Percentiles rank a stretch among this genome's conserved stretches.
phyloP scores from a whole-genome alignment of 1,139 yeast species.

The Debaryomycetaceae sp. region DNA sequence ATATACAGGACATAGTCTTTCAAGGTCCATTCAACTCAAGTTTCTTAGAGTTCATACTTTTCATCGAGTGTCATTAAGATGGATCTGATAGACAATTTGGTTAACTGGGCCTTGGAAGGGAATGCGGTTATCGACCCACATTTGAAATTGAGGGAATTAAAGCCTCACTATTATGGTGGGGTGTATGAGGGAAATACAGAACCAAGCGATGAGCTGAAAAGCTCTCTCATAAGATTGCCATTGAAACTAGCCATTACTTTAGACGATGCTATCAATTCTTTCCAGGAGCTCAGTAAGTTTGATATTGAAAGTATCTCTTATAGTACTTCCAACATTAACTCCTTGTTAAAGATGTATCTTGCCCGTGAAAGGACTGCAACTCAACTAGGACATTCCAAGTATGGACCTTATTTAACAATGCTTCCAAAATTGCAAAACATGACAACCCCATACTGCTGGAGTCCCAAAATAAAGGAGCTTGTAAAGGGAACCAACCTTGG shows the following conservation, averaged over 20 bases:
- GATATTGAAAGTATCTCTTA: constrained; percentile 14
- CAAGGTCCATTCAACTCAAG: not conserved
- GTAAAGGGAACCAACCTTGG: constrained; percentile 60
- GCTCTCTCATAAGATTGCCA: constrained; percentile 35
- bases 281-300: constrained; percentile 17
- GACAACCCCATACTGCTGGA: constrained; percentile 66
- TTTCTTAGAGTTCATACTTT: not conserved
- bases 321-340: constrained; percentile 31
- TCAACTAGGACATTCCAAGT: constrained; percentile 19
- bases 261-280: constrained; percentile 38
- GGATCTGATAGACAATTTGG: constrained; percentile 9
- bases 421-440: constrained; percentile 52
- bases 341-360: constrained; percentile 46
- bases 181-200: constrained; percentile 15
- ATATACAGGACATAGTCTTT: not conserved
- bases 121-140: constrained; percentile 41
- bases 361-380: constrained; percentile 29
- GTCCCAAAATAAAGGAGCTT: constrained; percentile 42
- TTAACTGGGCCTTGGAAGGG: constrained; percentile 49
- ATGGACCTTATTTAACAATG: constrained; percentile 50
- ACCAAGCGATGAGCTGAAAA: constrained; percentile 13
- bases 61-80: not conserved
- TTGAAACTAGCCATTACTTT: constrained; percentile 36
- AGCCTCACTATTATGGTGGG: constrained; percentile 39
- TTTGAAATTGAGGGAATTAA: constrained; percentile 20